Evolutionary conservation across 2,329 filamentous ascomycete species (phyloP), one percentile per base, ranked within the genome.

Genomic region (Colletotrichum lindemuthianum): DNA sequence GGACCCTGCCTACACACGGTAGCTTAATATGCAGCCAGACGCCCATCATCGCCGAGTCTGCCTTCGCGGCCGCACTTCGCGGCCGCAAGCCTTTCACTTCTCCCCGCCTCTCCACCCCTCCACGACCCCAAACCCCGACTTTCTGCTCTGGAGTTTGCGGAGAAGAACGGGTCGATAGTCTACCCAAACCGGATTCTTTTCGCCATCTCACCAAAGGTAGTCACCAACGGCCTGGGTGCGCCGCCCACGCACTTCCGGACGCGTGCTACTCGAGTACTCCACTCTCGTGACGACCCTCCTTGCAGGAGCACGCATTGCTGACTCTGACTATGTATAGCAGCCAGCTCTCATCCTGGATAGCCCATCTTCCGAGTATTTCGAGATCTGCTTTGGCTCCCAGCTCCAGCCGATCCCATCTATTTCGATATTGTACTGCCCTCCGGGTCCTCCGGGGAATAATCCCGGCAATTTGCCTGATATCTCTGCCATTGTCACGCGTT

Each of bases 121-220:
- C 34, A 52, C 33, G 32, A 57, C 59, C 58, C 58, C 52, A 63
- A 57, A 53, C 63, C 58, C 58, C 47, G 41, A 65, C 41, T 56
- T 24, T 47, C 43, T 50, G 39, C 36, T 40, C 57, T 43, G 55
- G 37, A 41, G 39, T 63, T n/a, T 65, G 63, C 63, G 59, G 63
- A 57, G 59, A 56, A 53, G 47, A 43, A 65, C 58, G 51, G 52
- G 47, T 53, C 63, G 39, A 33, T 43, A 37, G 47, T 37, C 15
- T 65, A 40, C 41, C 52, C 47, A 39, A 64, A 39, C 63, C 59
- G 45, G 45, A 36, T 54, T 16, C 41, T 65, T 65, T 65, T 57
- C 63, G 60, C 56, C 1, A 1, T 24, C 24, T 5, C 24, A 24
- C 24, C 24, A 4, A 4, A 24, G 4, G 49, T n/a, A 36, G 36